Evolutionary conservation across 2,329 filamentous ascomycete genomes (phyloP), one percentile per base, ranked within the genome.

Genomic region (Fusarium nelsonii): DNA sequence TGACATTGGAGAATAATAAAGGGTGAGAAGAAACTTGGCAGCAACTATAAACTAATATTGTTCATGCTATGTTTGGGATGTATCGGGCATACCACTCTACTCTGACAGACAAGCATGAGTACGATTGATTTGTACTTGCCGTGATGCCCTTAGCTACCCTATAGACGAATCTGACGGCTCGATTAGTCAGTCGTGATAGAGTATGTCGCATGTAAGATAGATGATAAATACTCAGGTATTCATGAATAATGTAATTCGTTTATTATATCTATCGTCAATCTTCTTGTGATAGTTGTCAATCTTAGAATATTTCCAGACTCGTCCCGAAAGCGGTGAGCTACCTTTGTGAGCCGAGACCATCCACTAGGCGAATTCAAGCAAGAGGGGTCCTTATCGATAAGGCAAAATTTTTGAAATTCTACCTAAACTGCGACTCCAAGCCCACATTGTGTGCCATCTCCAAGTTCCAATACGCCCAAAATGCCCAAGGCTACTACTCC

Each of bases 401-500:
- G 78, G 65, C 76, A 76, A 79, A 75, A 74, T 39, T 73, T 79
- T 79, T 79, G 72, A 77, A 78, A 76, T 75, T 74, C 70, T 69
- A 67, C 53, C 58, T 49, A 23, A 51, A 61, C 51, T 57, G n/a
- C 62, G 58, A 71, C 70, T 67, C 69, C 59, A 60, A 71, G 63
- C 70, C 75, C 71, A 76, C 72, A 73, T 68, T 23, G 23, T 70
- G 71, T 68, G 58, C 54, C 40, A 63, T 67, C 45, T 53, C 20
- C 55, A 63, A 65, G 60, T 63, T 62, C 23, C 59, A 51, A 58
- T 58, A 73, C 66, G 65, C 59, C 66, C 73, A 82, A 71, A 63
- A 97, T 97, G 94, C 93, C 94, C 37, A 97, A 97, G 84, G 89
- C 91, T 49, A 87, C 84, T 30, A 87, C 87, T 59, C 84, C 88